Conservation (phyloP, 2,329 filamentous ascomycete genomes). For the Pyricularia grisea region DNA sequence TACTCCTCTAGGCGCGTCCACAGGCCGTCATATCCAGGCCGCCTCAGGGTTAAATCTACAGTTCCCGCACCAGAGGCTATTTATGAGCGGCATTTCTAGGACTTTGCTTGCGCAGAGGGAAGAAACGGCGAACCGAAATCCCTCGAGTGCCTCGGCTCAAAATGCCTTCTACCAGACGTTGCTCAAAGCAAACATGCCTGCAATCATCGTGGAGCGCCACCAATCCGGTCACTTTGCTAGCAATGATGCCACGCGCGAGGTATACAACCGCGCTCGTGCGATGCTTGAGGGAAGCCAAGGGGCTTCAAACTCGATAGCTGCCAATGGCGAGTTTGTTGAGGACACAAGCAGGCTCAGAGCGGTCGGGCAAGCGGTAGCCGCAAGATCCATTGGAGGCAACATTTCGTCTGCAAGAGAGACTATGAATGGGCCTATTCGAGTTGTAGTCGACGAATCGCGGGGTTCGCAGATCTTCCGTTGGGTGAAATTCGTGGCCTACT, state of each 20-base stretch:
- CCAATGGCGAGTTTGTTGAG: constrained; percentile 7
- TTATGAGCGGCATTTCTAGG: constrained; percentile 39
- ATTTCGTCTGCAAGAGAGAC: constrained; percentile 41
- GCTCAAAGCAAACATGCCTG: constrained; percentile 84
- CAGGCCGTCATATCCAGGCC: background rate
- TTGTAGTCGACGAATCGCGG: constrained; percentile 86
- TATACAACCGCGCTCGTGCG: constrained; percentile 66
- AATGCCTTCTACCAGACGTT: constrained; percentile 91
- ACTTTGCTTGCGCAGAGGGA: constrained; percentile 76
- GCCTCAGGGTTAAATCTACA: background rate
- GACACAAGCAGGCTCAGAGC: constrained; percentile 53
- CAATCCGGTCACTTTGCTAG: constrained; percentile 77
- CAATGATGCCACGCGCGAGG: constrained; percentile 66
- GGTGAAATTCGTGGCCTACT: constrained; percentile 78
- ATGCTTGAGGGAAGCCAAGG: constrained; percentile 19
- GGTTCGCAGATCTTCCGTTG: constrained; percentile 77
- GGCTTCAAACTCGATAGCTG: constrained; percentile 9
- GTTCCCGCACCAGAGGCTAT: background rate
- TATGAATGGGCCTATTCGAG: constrained; percentile 72
- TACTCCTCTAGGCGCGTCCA: background rate
- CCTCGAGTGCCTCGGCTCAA: constrained; percentile 76
- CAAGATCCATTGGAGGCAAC: constrained; percentile 58
- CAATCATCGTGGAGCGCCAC: constrained; percentile 85
- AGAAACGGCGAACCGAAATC: constrained; percentile 87
- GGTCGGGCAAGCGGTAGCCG: constrained; percentile 73